These are phyloP conservation scores for Talaromyces funiculosus DNA, from an alignment of 2,329 filamentous ascomycete genomes.

Conservation along the genomic window DNA sequence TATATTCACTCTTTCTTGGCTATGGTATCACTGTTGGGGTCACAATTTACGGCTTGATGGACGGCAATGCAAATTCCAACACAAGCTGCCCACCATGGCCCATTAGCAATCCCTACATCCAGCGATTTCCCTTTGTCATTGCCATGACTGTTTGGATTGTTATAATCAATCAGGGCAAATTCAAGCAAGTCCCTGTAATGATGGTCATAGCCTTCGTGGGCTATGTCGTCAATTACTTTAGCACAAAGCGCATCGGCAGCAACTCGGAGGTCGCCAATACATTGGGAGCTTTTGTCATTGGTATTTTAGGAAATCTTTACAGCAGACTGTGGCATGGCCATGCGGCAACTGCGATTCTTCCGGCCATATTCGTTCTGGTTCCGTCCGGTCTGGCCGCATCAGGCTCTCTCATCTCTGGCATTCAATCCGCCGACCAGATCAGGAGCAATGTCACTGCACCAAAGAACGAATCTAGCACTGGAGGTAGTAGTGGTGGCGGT, in stretches of 20 bases:
- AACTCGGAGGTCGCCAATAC: constrained; percentile 72
- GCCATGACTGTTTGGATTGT: constrained; percentile 67
- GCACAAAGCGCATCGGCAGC: constrained; percentile 59
- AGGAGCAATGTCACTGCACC: constrained; percentile 22
- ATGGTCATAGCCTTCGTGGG: constrained; percentile 65
- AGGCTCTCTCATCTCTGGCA: constrained; percentile 50
- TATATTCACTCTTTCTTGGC: constrained; percentile 64
- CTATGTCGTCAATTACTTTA: constrained; percentile 70
- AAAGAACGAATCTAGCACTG: constrained; percentile 6
- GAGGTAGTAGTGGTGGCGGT: background rate
- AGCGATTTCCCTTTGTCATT: constrained; percentile 65
- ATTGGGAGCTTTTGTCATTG: constrained; percentile 68
- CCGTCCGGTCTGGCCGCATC: constrained; percentile 53
- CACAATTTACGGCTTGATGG: constrained; percentile 55
- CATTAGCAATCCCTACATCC: constrained; percentile 38
- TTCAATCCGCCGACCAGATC: constrained; percentile 52
- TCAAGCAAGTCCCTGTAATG: constrained; percentile 71
- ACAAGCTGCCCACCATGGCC: constrained; percentile 45
- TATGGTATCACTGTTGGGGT: constrained; percentile 65
- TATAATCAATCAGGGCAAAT: constrained; percentile 74
- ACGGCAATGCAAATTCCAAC: constrained; percentile 46
- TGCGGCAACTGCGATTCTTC: constrained; percentile 75
- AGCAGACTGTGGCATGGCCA: constrained; percentile 66
- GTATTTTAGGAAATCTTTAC: constrained; percentile 72
- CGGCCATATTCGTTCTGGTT: constrained; percentile 70